A percentile compares a stretch with the other conserved stretches of the same genome.
phyloP scores from a whole-genome alignment of 169 alveolate genomes.

The Eimeria maxima region DNA sequence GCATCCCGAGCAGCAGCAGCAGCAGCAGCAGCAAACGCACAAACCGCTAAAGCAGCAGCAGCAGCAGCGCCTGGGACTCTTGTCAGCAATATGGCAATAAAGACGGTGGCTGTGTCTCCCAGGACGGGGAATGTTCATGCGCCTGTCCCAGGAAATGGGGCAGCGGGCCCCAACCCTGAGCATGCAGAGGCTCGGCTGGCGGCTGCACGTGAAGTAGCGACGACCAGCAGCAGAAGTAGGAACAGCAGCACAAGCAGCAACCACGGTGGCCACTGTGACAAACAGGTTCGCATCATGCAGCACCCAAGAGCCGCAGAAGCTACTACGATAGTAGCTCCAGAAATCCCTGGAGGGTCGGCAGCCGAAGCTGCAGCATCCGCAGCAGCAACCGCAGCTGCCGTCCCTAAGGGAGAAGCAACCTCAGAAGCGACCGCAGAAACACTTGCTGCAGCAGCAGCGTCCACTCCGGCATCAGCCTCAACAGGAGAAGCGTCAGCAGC shows the following conservation, averaged over 20 bases:
- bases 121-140: not conserved
- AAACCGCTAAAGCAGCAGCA: not conserved
- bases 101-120: not conserved
- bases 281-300: not conserved
- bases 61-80: not conserved
- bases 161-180: not conserved
- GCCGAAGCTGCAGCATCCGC: not conserved
- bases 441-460: not conserved
- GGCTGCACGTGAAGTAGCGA: not conserved
- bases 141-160: not conserved
- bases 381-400: not conserved
- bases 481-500: not conserved
- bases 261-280: not conserved
- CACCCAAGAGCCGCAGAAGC: not conserved
- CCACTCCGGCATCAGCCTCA: not conserved
- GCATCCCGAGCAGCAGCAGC: constrained; percentile 20
- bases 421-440: not conserved
- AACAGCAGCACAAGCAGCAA: not conserved
- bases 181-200: not conserved
- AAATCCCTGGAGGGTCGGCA: not conserved
- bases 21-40: not conserved
- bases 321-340: not conserved
- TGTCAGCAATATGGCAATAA: not conserved
- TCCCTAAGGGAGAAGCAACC: not conserved
- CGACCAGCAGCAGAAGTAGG: constrained; percentile 8